phyloP scores from a whole-genome alignment of 2,329 filamentous ascomycete genomes.

The Sporothrix pallida region DNA sequence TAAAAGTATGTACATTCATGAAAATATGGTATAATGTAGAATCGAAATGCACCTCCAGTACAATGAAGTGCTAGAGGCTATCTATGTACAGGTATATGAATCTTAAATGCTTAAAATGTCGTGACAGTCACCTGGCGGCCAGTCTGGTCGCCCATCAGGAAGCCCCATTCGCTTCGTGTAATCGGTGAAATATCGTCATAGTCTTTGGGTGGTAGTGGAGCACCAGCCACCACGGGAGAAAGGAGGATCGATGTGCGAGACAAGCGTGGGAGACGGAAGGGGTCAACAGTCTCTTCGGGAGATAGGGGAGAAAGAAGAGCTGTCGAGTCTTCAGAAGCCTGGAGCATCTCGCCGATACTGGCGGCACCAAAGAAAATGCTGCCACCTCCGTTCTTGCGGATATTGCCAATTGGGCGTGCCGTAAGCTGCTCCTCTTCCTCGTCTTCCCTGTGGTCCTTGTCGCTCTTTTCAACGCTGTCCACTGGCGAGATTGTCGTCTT shows the following conservation, averaged over 20 bases:
- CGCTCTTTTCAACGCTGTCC: conserved; percentile 14
- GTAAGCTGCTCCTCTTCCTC: conserved; percentile 47
- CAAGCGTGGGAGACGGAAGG: conserved; percentile 17
- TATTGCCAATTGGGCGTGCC: conserved; percentile 46
- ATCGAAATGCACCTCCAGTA: not conserved
- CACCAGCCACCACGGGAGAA: conserved; percentile 21
- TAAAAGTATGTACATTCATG: conserved; percentile 6
- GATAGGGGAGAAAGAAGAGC: conserved; percentile 1
- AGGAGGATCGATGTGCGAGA: conserved; percentile 6
- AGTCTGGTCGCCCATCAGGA: conserved; percentile 59
- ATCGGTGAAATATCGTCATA: conserved; percentile 68
- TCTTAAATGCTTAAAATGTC: conserved; percentile 49
- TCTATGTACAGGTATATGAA: conserved; percentile 14
- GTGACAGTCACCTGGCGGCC: conserved; percentile 57
- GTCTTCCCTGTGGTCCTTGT: conserved; percentile 20
- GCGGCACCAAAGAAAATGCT: conserved; percentile 41
- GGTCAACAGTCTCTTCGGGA: not conserved
- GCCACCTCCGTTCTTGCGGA: conserved; percentile 30
- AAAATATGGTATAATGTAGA: not conserved
- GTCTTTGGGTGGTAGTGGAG: conserved; percentile 61
- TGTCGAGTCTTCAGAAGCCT: conserved; percentile 29
- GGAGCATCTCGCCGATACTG: conserved; percentile 53
- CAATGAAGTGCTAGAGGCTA: not conserved
- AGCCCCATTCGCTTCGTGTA: conserved; percentile 67
- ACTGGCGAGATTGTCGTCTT: not conserved